Percentiles rank a stretch among this genome's conserved stretches.
Conservation (phyloP, 495 filamentous ascomycete species). For the Hypoxylon cercidicola region DNA sequence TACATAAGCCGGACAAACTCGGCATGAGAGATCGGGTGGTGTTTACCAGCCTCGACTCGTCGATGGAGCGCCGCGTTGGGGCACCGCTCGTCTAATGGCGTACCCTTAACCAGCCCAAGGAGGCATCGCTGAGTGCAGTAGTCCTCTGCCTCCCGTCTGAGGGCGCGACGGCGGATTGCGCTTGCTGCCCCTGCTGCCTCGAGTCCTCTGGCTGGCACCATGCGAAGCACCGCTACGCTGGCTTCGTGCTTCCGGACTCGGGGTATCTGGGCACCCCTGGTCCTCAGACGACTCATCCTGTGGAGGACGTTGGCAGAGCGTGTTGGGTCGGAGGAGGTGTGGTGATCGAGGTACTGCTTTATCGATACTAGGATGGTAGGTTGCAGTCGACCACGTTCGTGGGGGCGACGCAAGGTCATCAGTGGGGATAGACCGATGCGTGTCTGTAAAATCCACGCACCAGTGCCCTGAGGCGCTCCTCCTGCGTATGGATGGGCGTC, state of each 20-base stretch:
- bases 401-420: constrained; percentile 8
- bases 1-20: constrained; percentile 29
- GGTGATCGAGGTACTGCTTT: constrained; percentile 11
- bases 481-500: constrained; percentile 20
- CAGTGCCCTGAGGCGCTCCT: constrained; percentile 23
- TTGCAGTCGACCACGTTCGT: too few species aligned
- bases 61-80: constrained; percentile 55
- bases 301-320: not conserved
- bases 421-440: constrained; percentile 14
- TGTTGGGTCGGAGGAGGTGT: too few species aligned
- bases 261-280: not conserved
- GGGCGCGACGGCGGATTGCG: too few species aligned
- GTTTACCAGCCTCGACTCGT: not conserved
- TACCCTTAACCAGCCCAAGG: constrained; percentile 52
- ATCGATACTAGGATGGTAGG: constrained; percentile 28
- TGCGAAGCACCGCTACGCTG: too few species aligned
- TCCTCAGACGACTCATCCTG: constrained; percentile 6
- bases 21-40: constrained; percentile 28
- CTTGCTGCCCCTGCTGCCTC: too few species aligned
- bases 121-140: constrained; percentile 63
- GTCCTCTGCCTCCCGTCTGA: too few species aligned
- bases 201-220: too few species aligned
- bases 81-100: constrained; percentile 51
- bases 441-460: constrained; percentile 17
- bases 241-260: too few species aligned